Base-by-base conservation (phyloP, 192 early-diverging fungal species). In the Linnemannia schmuckeri region DNA sequence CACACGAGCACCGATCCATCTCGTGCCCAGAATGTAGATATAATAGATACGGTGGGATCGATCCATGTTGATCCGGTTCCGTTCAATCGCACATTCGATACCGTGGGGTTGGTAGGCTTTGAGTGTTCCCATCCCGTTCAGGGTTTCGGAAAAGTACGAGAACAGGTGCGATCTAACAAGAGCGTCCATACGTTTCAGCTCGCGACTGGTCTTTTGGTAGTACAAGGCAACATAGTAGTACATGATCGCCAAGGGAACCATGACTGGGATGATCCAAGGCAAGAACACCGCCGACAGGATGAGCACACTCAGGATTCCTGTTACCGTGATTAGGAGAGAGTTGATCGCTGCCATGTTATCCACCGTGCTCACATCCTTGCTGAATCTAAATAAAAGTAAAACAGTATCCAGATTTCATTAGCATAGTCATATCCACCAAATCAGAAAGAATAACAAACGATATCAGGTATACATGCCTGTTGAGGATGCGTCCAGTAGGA, bases 351-450 rank as follows among this genome's bases (percentile, higher is more conserved):
- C 90, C 76, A 93, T 90, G 40, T 90, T 91, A 78, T 98, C 97
- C 33, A 98, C 81, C 2, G 94, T 92, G 69, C 92, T 93, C 81
- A 98, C 92, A 87, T 99, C 97, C 70, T 95, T 95, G 44, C 95
- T 93, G 82, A 97, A 96, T 33, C 97, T 86, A 49, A 42, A 40
- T 5, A 9, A 41, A 35, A 18, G 17, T 44, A 44, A 63, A 13
- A 35, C 13, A 27, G 30, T 4, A 52, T 52, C 15, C 15, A 17
- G 49, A 24, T 18, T 57, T 10, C 30, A 70, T 54, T 57, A 24
- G 20, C 12, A 42, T n/a, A 38, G 69, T 8, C 12, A 3, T 7
- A 70, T 70, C 20, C 17, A 73, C 20, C 7, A 3, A 10, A 24
- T 27, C 9, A 57, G n/a, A 7, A 1, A 27, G 27, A 18, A n/a